These are phyloP conservation scores for Cicer bijugum DNA, from an alignment of 306 rosid species.

Conservation along the genomic window DNA sequence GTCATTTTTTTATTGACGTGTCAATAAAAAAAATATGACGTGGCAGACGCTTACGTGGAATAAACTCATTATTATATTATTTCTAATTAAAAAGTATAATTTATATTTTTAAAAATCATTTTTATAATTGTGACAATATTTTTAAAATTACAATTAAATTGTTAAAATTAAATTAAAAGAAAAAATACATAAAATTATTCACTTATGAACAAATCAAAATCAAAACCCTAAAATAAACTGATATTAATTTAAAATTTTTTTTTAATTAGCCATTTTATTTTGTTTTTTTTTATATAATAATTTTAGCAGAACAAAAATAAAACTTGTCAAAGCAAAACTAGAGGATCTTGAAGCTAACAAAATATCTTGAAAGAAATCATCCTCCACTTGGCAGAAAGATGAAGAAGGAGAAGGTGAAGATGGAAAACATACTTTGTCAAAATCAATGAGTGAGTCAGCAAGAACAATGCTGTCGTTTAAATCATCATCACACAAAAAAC, in stretches of 20 bases:
- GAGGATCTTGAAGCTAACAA: constrained; percentile 73
- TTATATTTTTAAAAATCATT: no score
- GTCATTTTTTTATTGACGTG: no score
- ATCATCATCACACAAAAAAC: constrained; percentile 45
- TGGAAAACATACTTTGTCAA: constrained; percentile 46
- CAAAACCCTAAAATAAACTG: constrained; percentile 20
- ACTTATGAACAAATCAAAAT: no score
- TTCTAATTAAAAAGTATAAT: no score
- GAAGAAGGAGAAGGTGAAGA: background rate
- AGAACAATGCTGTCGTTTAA: constrained; percentile 46
- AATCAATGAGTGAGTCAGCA: constrained; percentile 49
- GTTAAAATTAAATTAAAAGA: no score
- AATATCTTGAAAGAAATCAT: constrained; percentile 82
- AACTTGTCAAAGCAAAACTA: constrained; percentile 57
- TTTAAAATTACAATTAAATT: no score
- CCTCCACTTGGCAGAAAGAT: constrained; percentile 63
- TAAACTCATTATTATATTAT: no score
- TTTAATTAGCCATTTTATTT: background rate
- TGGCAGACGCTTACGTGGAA: no score
- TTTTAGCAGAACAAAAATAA: constrained; percentile 60
- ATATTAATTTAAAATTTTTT: no score
- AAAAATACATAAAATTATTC: no score
- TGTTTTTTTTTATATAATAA: background rate
- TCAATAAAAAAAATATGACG: no score
- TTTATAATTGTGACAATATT: no score